Evolutionary conservation across 352 stramenopile genomes (phyloP), one percentile per base, ranked within the genome.

Genomic region (Phytophthora agathidicida): DNA sequence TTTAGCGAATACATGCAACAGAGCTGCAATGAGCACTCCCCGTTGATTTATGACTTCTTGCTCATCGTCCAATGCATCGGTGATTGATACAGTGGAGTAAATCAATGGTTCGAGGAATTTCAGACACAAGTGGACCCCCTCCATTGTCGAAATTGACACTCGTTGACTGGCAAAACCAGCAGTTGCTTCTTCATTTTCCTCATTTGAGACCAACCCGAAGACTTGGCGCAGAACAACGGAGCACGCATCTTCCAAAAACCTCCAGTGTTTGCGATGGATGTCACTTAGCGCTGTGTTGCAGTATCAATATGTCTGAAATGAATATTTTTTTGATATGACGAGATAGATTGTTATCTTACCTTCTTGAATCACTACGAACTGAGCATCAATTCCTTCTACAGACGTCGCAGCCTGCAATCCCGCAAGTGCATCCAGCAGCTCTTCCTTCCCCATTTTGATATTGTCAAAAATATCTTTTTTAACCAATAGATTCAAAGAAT

Each of bases 171-270:
- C 31, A 19, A 28, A 10, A 48, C 41, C 37, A 14, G 36, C 31
- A 2, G 51, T 37, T n/a, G n/a, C n/a, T 3, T 31, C 27, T 28
- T 69, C 51, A 24, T 55, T 16, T 2, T 65, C 43, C 8, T 11
- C 3, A 48, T 23, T 43, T 47, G 60, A 14, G 27, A 47, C 45
- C 28, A 70, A 4, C 0, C n/a, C 10, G 10, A 66, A 62, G 37
- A 74, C 44, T 19, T 57, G 60, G 5, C 64, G 69, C n/a, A 88
- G 42, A 27, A 91, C 77, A 9, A 63, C 59, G 1, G 73, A 71
- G 49, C 84, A 82, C 10, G 77, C 57, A 60, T 89, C 80, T 65
- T 91, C 81, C 20, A 91, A 55, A 49, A 93, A 90, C 24, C 68
- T 68, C 48, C 80, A 90, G 30, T 75, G 74, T 50, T 93, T 93